Evolutionary conservation across 2,329 filamentous ascomycete genomes (phyloP), one percentile per base, ranked within the genome.

Genomic region (Dactylonectria macrodidyma): DNA sequence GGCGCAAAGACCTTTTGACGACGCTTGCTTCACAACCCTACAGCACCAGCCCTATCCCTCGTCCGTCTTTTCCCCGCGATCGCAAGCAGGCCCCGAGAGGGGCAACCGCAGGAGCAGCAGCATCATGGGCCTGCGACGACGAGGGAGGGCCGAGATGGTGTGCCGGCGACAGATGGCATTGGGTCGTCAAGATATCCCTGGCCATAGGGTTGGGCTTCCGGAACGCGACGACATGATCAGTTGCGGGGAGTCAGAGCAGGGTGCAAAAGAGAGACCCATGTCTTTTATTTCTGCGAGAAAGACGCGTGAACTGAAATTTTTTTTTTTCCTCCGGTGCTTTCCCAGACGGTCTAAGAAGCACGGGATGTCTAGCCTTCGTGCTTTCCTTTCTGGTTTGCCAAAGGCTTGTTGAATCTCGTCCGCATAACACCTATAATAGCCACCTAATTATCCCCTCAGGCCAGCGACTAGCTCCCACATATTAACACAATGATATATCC

Each of bases 31-130:
- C 7, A 30, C 36, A 59, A 59, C 62, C 48, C 34, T 54, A 34
- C 26, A 4, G 24, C 24, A 30, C 26, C 26, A 30, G 26, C 26
- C 26, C 26, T 30, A 30, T 30, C 6, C n/a, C 26, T 34, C 30
- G 41, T 44, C 41, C 26, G 48, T 36, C 30, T 58, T 44, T 58
- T 44, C 54, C 62, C 62, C 62, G 55, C 62, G 63, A 61, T 65
- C 51, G 48, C 52, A 38, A 48, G 48, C 58, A 30, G 34, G 33
- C 47, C 33, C 54, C 55, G 47, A 54, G 47, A 55, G 47, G 34
- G 14, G 16, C 16, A 14, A 44, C 41, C 41, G 41, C 7, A n/a
- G 36, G 36, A 46, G 59, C 44, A 36, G 41, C 7, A n/a, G 36
- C 54, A 44, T 64, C 44, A 36, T 34, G 48, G 56, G 38, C 30